phyloP scores from a whole-genome alignment of 2,329 filamentous ascomycete species.

The Xylariomycetidae sp. region DNA sequence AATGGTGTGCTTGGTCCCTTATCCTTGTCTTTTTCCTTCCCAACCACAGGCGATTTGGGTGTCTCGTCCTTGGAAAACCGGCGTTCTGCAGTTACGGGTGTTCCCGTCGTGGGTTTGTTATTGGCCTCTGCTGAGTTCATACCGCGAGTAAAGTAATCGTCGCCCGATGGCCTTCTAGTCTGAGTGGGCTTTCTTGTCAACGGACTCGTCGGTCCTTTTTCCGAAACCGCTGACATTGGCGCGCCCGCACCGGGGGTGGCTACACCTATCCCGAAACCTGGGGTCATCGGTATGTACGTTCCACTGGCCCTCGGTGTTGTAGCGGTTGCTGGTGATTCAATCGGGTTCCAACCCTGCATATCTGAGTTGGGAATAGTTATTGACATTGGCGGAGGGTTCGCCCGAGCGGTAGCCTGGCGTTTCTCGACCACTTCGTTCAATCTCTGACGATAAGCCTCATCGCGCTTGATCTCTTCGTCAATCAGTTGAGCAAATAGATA shows the following conservation, averaged over 20 bases:
- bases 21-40: constrained; percentile 46
- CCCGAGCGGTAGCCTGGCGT: constrained; percentile 46
- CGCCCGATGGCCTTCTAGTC: constrained; percentile 54
- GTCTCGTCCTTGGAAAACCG: constrained; percentile 32
- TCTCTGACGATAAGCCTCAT: constrained; percentile 65
- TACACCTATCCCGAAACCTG: constrained; percentile 71
- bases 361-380: constrained; percentile 39
- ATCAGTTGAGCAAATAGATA: constrained; percentile 88
- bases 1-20: constrained; percentile 51
- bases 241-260: constrained; percentile 55
- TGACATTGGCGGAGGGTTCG: constrained; percentile 54
- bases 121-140: constrained; percentile 42
- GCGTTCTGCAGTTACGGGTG: constrained; percentile 39
- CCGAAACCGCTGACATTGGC: constrained; percentile 43
- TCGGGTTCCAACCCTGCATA: constrained; percentile 32
- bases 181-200: constrained; percentile 52
- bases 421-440: constrained; percentile 60
- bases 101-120: constrained; percentile 39
- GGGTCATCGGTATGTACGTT: constrained; percentile 58
- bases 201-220: constrained; percentile 39
- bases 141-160: constrained; percentile 72
- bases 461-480: constrained; percentile 81
- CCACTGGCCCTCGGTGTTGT: constrained; percentile 62
- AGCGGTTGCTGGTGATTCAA: constrained; percentile 41
- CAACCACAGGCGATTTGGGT: constrained; percentile 48